Evolutionary conservation across 768 basidiomycete genomes (phyloP).

Genomic region (button mushroom (Agaricus bisporus)): DNA sequence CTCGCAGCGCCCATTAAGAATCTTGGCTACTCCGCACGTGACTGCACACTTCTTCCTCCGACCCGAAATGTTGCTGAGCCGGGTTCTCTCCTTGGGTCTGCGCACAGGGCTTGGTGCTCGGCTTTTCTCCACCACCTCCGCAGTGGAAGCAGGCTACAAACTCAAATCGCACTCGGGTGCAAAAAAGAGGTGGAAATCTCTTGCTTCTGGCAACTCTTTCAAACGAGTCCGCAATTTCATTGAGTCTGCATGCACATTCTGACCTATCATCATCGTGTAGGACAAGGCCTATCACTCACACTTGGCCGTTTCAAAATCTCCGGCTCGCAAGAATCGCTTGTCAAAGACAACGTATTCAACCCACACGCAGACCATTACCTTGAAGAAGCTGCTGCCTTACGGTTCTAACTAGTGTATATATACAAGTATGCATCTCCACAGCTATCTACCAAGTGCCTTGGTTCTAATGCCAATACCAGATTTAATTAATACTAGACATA

Average conservation of each 20-base stretch:
- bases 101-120: constrained; percentile 13
- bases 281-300: constrained; percentile 68
- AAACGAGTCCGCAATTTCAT: constrained; percentile 53
- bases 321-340: constrained; percentile 61
- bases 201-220: constrained; percentile 58
- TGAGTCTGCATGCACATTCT: neutral
- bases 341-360: constrained; percentile 62
- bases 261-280: constrained; percentile 25
- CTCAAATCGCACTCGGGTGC: constrained; percentile 76
- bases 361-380: constrained; percentile 53
- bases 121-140: constrained; percentile 55
- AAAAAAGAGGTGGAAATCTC: constrained; percentile 74
- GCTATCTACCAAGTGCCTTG: neutral
- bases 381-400: constrained; percentile 73
- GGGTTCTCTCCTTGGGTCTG: constrained; percentile 13
- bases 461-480: neutral
- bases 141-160: constrained; percentile 60
- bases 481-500: neutral
- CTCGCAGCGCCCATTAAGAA: neutral
- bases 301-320: constrained; percentile 62
- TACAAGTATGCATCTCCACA: neutral
- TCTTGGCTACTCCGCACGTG: neutral
- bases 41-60: neutral
- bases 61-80: constrained; percentile 16
- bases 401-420: constrained; percentile 29